Percentiles rank a stretch among this genome's conserved stretches.
These are phyloP conservation scores for Leishmania arabica DNA, from an alignment of 208 protist species.

Conservation along the genomic window DNA sequence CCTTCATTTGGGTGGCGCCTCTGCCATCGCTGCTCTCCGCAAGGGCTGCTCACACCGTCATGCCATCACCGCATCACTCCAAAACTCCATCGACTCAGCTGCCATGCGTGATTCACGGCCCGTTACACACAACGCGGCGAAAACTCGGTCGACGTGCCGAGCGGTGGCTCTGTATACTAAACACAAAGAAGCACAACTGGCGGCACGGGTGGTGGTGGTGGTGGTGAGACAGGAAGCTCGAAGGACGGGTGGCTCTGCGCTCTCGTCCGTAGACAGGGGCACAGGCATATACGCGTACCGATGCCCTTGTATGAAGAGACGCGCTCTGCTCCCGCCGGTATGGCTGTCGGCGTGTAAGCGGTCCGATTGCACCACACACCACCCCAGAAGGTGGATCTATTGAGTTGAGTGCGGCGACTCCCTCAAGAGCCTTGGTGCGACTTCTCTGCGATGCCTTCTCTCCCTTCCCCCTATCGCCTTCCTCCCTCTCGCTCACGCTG, in stretches of 20 bases:
- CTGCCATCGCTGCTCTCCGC: not conserved
- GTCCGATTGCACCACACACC: not conserved
- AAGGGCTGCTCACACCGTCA: not conserved
- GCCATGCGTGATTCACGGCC: not conserved
- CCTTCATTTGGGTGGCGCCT: not conserved
- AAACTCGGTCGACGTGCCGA: not conserved
- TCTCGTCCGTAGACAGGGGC: not conserved
- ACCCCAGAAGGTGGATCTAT: not conserved
- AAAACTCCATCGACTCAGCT: not conserved
- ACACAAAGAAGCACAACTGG: not conserved
- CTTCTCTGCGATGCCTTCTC: not conserved
- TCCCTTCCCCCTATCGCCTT: not conserved
- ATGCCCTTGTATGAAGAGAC: not conserved
- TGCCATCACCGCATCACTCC: not conserved
- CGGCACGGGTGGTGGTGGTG: not conserved
- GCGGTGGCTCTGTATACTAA: not conserved
- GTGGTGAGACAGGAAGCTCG: not conserved
- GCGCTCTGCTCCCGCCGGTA: not conserved
- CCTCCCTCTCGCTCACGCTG: not conserved
- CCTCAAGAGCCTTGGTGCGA: not conserved
- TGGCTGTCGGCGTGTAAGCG: not conserved
- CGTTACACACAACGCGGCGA: not conserved
- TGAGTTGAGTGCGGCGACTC: not conserved
- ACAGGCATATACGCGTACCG: not conserved
- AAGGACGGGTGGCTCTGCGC: no score